A percentile compares a stretch with the other conserved stretches of the same genome.
phyloP scores from a whole-genome alignment of 257 asterid species.

The Striga asiatica region DNA sequence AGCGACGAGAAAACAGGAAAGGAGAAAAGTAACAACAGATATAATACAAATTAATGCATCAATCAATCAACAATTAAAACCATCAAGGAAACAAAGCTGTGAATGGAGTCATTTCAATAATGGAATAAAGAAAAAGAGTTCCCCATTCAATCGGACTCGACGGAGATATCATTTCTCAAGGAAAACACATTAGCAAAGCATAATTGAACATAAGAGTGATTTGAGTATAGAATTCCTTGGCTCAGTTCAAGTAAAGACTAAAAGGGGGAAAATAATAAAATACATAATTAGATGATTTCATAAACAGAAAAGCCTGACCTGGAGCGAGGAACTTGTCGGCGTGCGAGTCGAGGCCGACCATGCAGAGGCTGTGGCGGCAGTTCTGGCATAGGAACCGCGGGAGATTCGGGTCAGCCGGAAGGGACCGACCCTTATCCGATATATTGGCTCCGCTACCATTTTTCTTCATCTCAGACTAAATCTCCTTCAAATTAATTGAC shows the following conservation, averaged over 20 bases:
- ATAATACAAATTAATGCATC: no score
- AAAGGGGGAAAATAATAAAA: neutral
- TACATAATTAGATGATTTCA: no score
- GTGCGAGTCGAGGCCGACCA: conserved; percentile 71
- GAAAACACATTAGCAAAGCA: neutral
- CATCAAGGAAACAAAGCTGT: conserved; percentile 8
- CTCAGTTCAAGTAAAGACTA: neutral
- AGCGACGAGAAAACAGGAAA: neutral
- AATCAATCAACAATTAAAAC: neutral
- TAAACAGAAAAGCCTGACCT: conserved; percentile 29
- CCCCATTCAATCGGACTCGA: conserved; percentile 10
- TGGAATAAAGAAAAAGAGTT: neutral
- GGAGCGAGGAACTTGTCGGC: conserved; percentile 60
- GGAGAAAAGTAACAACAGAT: neutral
- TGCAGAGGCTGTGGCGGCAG: conserved; percentile 76
- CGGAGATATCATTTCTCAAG: neutral
- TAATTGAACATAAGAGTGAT: neutral
- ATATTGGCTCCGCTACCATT: conserved; percentile 26
- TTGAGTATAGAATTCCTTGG: neutral
- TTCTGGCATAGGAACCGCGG: conserved; percentile 94
- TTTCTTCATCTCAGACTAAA: conserved; percentile 33
- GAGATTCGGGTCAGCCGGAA: conserved; percentile 84
- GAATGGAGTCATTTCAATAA: neutral
- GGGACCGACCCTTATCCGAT: conserved; percentile 62
- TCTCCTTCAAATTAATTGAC: neutral